Evolutionary conservation across 805 yeast species (phyloP), one percentile per base, ranked within the genome.

Genomic region (Starmerella floris): DNA sequence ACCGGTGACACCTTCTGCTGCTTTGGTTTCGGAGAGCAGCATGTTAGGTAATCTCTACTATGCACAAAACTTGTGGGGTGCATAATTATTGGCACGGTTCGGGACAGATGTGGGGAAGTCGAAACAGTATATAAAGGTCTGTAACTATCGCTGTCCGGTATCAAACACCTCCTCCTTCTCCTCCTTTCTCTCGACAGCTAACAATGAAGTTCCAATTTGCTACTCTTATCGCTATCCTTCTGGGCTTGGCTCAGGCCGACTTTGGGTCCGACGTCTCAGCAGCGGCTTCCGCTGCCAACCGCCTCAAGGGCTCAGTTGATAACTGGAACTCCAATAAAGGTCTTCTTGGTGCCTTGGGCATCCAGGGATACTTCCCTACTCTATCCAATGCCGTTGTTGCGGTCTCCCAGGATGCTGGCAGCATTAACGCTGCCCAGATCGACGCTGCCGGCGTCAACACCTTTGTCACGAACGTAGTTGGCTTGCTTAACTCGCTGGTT

Each of bases 271-370:
- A 34, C 23, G 16, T 34, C 16, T 21, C 37, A 11, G 23, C 8
- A 8, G 19, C 23, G 8, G n/a, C 23, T 19, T 34, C 37, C 16
- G 37, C 37, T 23, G 37, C 13, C 16, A 15, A 21, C 16, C 17
- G 13, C 16, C 37, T 34, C 8, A 10, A 9, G 17, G 8, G 8
- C 5, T 34, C 37, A n/a, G 37, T 34, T n/a, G 13, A 11, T 19
- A 23, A 21, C 6, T 34, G 25, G 27, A 22, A 15, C 16, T 8
- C 37, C 6, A 8, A n/a, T 34, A 15, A 13, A 8, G 37, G 37
- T 34, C 13, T 34, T 34, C 23, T 34, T 11, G 60, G 55, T 35
- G 61, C 61, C 20, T 51, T 56, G 19, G 48, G 42, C 32, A 56
- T 57, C 41, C 61, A 57, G 54, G 39, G 40, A 31, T 35, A 43